phyloP scores from a whole-genome alignment of 768 basidiomycete genomes.

The Jaapia argillacea region DNA sequence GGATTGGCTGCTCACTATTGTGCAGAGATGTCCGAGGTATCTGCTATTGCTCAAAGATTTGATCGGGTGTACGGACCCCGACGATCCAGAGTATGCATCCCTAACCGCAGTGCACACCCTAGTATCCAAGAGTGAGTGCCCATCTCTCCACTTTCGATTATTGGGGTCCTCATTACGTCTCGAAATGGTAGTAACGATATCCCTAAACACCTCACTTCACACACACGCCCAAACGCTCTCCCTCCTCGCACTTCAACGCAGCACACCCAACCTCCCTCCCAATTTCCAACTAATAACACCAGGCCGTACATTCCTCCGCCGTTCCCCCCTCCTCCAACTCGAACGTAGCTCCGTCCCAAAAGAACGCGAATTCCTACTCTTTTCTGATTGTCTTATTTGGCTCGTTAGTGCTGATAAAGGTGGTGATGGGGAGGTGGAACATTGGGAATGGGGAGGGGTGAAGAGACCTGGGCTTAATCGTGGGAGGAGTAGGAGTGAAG shows the following conservation, averaged over 20 bases:
- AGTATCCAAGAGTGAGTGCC: conserved; percentile 66
- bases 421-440: conserved; percentile 13
- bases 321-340: conserved; percentile 50
- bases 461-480: conserved; percentile 27
- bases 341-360: conserved; percentile 40
- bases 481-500: conserved; percentile 51
- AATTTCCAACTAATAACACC: conserved; percentile 64
- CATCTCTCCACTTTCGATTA: background rate
- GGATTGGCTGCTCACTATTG: conserved; percentile 80
- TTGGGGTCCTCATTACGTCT: background rate
- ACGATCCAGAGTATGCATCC: conserved; percentile 57
- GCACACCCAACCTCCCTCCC: conserved; percentile 58
- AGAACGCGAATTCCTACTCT: conserved; percentile 67
- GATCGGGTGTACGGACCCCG: conserved; percentile 50
- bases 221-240: conserved; percentile 68
- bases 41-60: conserved; percentile 77
- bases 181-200: conserved; percentile 64
- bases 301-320: conserved; percentile 69
- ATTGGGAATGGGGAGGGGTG: conserved; percentile 9
- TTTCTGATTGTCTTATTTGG: conserved; percentile 79
- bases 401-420: conserved; percentile 43
- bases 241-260: conserved; percentile 70
- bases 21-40: conserved; percentile 85
- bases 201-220: conserved; percentile 71
- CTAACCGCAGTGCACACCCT: conserved; percentile 51